These are phyloP conservation scores for Schwanniomyces pseudopolymorphus DNA, from an alignment of 805 yeast species.

Conservation along the genomic window DNA sequence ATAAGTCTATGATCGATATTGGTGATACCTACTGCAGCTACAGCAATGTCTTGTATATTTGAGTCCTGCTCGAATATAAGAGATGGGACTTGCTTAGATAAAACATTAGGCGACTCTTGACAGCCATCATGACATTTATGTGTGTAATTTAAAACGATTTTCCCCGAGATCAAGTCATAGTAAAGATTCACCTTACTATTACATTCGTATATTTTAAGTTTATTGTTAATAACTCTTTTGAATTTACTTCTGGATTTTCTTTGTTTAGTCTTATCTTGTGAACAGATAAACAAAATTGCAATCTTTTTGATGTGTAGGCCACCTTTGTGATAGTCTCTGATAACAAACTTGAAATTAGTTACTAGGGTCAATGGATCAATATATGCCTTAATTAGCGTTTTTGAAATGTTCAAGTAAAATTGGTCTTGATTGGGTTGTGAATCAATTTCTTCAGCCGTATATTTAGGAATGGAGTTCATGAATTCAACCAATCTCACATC, in stretches of 20 bases:
- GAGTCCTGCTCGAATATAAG: background rate
- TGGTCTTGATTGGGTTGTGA: conserved; percentile 1
- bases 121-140: conserved; percentile 3
- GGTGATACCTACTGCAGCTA: background rate
- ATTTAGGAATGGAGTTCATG: conserved; percentile 1
- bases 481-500: conserved; percentile 2
- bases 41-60: background rate
- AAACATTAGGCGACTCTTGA: background rate
- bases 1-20: conserved; percentile 1
- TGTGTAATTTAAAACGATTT: conserved; percentile 1
- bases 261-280: conserved; percentile 7
- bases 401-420: conserved; percentile 3
- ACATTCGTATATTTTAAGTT: conserved; percentile 5
- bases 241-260: conserved; percentile 7
- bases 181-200: conserved; percentile 3
- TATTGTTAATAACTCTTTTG: conserved; percentile 3
- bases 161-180: conserved; percentile 5
- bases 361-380: conserved; percentile 5
- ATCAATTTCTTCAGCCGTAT: conserved; percentile 1
- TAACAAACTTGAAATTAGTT: conserved; percentile 7
- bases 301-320: conserved; percentile 6
- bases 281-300: conserved; percentile 6
- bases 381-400: conserved; percentile 1
- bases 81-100: background rate
- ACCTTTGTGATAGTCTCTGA: conserved; percentile 8